These are phyloP conservation scores for Agarophyton chilense DNA, from an alignment of 23 red algal species.

Conservation along the genomic window DNA sequence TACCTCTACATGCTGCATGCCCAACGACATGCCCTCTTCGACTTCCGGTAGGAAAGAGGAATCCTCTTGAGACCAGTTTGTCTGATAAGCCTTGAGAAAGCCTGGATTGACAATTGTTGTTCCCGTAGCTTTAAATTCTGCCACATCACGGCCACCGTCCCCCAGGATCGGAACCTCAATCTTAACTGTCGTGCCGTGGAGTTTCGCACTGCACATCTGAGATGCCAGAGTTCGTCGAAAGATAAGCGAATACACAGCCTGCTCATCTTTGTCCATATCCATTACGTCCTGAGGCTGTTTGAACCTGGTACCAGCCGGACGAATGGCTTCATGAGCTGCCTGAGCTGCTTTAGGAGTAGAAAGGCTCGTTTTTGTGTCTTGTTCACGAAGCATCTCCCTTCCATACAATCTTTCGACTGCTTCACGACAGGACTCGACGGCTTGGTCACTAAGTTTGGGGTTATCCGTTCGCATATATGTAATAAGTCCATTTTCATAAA, in stretches of 20 bases:
- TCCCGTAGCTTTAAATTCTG: constrained; percentile 75
- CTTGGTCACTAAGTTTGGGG: constrained; percentile 80
- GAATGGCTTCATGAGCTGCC: constrained; percentile 98
- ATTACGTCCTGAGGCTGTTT: constrained; percentile 59
- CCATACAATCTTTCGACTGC: constrained; percentile 67
- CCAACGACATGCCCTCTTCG: constrained; percentile 8
- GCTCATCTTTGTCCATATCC: constrained; percentile 53
- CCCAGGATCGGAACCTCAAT: not conserved
- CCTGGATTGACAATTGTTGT: constrained; percentile 65
- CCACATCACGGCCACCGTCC: not conserved
- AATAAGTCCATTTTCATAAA: constrained; percentile 94
- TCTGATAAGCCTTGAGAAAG: constrained; percentile 69
- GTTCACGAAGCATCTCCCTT: constrained; percentile 52
- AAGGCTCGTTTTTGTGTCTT: not conserved
- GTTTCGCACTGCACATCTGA: constrained; percentile 86
- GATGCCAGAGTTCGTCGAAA: constrained; percentile 87
- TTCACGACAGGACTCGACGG: constrained; percentile 61
- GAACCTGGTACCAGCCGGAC: constrained; percentile 88
- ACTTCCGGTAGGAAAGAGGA: constrained; percentile 36
- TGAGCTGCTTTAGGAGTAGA: constrained; percentile 81
- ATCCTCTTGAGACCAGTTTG: constrained; percentile 6
- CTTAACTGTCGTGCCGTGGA: constrained; percentile 73
- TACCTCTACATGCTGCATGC: constrained; percentile 3
- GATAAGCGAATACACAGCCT: constrained; percentile 84
- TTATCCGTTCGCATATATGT: constrained; percentile 99